Evolutionary conservation across 306 rosid genomes (phyloP).

Genomic region (Senna tora): DNA sequence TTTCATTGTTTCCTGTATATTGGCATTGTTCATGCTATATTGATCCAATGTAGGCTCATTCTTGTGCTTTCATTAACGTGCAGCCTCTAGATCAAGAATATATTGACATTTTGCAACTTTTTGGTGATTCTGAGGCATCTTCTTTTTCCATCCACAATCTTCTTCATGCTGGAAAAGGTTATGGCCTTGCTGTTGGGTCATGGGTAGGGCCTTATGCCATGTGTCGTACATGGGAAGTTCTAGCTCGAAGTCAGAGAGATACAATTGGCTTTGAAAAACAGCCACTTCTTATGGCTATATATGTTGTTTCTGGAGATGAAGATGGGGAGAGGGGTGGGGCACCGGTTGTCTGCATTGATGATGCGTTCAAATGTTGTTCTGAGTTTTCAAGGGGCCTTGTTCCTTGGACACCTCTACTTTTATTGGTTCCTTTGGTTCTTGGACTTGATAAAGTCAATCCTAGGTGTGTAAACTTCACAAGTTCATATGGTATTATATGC

Average conservation of each 20-base stretch:
- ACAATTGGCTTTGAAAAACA: conserved; percentile 51
- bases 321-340: conserved; percentile 99
- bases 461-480: conserved; percentile 55
- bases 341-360: conserved; percentile 88
- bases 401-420: conserved; percentile 88
- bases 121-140: conserved; percentile 82
- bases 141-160: conserved; percentile 88
- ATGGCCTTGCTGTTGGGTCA: conserved; percentile 89
- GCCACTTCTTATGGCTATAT: conserved; percentile 87
- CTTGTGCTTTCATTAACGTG: conserved; percentile 28
- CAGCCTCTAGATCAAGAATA: conserved; percentile 76
- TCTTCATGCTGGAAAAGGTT: conserved; percentile 84
- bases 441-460: conserved; percentile 96
- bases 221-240: conserved; percentile 96
- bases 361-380: conserved; percentile 72
- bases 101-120: conserved; percentile 64
- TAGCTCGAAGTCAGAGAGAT: conserved; percentile 61
- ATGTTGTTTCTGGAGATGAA: conserved; percentile 97
- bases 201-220: conserved; percentile 99
- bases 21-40: not conserved
- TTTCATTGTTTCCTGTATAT: conserved; percentile 25
- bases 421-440: conserved; percentile 97
- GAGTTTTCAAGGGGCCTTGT: conserved; percentile 60
- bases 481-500: conserved; percentile 22
- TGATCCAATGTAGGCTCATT: conserved; percentile 17